Evolutionary conservation across 495 filamentous ascomycete species (phyloP), one percentile per base, ranked within the genome.

Genomic region (Cladorrhinum samala): DNA sequence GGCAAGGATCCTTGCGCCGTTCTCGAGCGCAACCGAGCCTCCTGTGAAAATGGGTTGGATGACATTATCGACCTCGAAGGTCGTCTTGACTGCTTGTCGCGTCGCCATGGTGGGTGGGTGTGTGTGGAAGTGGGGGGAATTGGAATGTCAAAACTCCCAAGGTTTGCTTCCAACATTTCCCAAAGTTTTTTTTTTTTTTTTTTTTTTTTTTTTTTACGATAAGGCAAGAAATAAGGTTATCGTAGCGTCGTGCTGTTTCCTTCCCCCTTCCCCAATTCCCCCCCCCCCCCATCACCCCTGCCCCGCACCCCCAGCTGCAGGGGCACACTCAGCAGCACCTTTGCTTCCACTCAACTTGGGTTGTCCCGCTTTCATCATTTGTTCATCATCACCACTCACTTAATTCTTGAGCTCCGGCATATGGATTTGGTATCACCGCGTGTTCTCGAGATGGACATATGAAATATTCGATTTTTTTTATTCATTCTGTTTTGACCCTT

Each of bases 31-130:
- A 56, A 92, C 86, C 61, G 84, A 84, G 45, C 93, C 93, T 51
- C 93, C 92, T 24, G 91, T 94, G 68, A 92, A 96, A 41, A 96
- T 90, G 33, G 93, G 94, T 59, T 90, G 88, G 41, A 99, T 89
- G 20, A 86, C 83, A 54, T 84, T 81, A 55, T 74, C 75, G 49
- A 85, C 79, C 67, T 91, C 86, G 66, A 95, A 99, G 38, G 94
- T 94, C 20, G 91, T 96, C 75, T 88, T 77, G 50, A 75, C 67
- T 16, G 75, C 62, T 25, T 70, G 62, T 68, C 73, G 72, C 36
- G 63, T 74, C 23, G 78, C 77, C 78, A 82, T 81, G 41, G 37
- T 37, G 25, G 46, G 56, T 20, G 50, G 46, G 16, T 51, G 46
- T 53, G 45, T 40, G 27, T 24, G 25, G 38, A 3, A 7, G 9